Evolutionary conservation across 345 rosid species (phyloP).

Genomic region (Psidium friedrichsthalianum): DNA sequence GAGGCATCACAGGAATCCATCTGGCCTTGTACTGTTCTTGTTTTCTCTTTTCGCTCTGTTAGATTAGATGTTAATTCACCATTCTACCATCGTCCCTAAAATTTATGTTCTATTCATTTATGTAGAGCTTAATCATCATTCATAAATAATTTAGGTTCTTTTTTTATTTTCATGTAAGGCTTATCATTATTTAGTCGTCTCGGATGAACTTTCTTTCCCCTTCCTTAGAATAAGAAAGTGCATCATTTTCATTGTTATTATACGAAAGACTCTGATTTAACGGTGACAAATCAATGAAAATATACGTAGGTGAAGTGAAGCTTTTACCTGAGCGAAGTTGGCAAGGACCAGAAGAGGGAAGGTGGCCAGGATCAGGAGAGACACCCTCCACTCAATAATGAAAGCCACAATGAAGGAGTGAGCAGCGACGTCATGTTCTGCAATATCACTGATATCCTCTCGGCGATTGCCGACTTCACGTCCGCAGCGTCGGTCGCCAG

Average conservation of each 20-base stretch:
- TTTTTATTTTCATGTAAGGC: too few species aligned
- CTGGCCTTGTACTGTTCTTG: background rate
- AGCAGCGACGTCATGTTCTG: constrained; percentile 99
- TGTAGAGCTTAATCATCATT: background rate
- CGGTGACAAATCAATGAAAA: background rate
- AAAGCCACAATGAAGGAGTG: constrained; percentile 94
- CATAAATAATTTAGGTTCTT: background rate
- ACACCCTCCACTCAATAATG: constrained; percentile 98
- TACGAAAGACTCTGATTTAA: background rate
- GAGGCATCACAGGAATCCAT: background rate
- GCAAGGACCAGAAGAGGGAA: constrained; percentile 97
- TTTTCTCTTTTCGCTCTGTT: background rate
- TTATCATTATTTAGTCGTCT: background rate
- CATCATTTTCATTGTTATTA: background rate
- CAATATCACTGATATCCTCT: constrained; percentile 91
- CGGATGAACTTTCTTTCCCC: background rate
- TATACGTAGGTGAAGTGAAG: background rate
- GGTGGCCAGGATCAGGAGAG: constrained; percentile 88
- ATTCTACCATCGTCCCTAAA: background rate
- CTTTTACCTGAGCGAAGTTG: constrained; percentile 93
- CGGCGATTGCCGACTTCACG: constrained; percentile 92
- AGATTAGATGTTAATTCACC: background rate
- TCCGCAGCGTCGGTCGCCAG: constrained; percentile 93
- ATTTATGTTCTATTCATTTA: background rate
- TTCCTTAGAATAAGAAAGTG: background rate